Evolutionary conservation across 495 filamentous ascomycete genomes (phyloP).

Genomic region (Pseudomonodictys pantanalensis): DNA sequence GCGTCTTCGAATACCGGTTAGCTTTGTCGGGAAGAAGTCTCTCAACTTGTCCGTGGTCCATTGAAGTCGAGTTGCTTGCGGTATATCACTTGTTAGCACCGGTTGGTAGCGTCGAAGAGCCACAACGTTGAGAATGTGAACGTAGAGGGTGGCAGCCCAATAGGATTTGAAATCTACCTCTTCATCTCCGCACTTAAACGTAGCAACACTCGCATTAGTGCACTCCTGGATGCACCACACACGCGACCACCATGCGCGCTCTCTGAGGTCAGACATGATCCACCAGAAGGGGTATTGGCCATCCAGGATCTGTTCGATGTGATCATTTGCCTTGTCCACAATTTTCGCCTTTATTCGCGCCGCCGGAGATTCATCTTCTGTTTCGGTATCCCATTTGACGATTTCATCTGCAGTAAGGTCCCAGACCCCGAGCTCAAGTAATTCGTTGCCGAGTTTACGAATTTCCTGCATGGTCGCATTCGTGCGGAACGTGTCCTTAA

Average conservation of each 20-base stretch:
- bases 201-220: not conserved
- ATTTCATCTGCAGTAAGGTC: not conserved
- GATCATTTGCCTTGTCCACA: not conserved
- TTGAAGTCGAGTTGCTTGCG: no score
- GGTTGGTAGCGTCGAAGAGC: not conserved
- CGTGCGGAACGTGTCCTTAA: constrained; percentile 6
- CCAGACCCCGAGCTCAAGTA: not conserved
- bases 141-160: not conserved
- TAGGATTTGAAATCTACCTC: not conserved
- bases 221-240: constrained; percentile 17
- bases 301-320: not conserved
- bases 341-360: not conserved
- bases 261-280: constrained; percentile 4
- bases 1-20: not conserved
- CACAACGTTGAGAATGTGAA: not conserved
- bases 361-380: not conserved
- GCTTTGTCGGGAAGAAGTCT: not conserved
- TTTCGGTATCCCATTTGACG: not conserved
- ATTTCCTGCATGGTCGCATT: constrained; percentile 1
- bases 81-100: not conserved
- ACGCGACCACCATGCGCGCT: constrained; percentile 8
- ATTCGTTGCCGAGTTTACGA: constrained; percentile 1
- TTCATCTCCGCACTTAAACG: constrained; percentile 6
- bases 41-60: not conserved
- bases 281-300: constrained; percentile 7